Evolutionary conservation across 2,329 filamentous ascomycete genomes (phyloP), one percentile per base, ranked within the genome.

Genomic region (Dryadomyces quercus-mongolicae): DNA sequence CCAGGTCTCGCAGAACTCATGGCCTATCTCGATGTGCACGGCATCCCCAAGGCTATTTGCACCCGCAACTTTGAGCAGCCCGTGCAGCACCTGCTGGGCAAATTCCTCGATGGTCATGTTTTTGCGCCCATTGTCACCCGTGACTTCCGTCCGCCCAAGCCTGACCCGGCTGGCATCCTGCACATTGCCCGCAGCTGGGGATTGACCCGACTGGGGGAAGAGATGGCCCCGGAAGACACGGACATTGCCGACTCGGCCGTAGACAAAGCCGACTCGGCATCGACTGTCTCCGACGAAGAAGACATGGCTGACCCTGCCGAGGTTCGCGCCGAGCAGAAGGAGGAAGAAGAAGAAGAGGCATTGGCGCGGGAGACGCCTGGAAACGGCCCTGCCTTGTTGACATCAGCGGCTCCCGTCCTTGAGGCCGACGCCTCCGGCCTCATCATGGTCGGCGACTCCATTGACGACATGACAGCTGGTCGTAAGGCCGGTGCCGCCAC

Each of bases 391-490:
- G 61, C 12, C 3, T 31, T 8, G 25, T 31, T 31, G 25, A 8
- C 8, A 8, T 8, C 60, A 57, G 9, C 6, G 21, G 34, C 38
- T 1, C 40, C 36, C 5, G 51, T 60, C 44, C 59, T 48, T 21
- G 64, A 68, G 10, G 64, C 64, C 1, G 73, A 75, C 57, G 78
- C 72, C 2, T 74, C 69, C 45, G 67, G 66, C 6, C 62, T 82
- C 45, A 79, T 82, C 60, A 84, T 84, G 81, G 81, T 84, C 21
- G 87, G 87, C 4, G 87, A 92, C 65, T 90, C 85, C 16, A 81
- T 95, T 54, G 93, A 97, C 66, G 93, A 98, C 66, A 94, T 97
- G 81, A 87, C 85, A 8, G 89, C 92, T 1, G 92, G 93, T 0
- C 79, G 85, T 56, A 76, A 75, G 52, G 92, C 92, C 0, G 92